These are phyloP conservation scores for Chenopodium suecicum DNA, from an alignment of 148 eudicot species.

Conservation along the genomic window DNA sequence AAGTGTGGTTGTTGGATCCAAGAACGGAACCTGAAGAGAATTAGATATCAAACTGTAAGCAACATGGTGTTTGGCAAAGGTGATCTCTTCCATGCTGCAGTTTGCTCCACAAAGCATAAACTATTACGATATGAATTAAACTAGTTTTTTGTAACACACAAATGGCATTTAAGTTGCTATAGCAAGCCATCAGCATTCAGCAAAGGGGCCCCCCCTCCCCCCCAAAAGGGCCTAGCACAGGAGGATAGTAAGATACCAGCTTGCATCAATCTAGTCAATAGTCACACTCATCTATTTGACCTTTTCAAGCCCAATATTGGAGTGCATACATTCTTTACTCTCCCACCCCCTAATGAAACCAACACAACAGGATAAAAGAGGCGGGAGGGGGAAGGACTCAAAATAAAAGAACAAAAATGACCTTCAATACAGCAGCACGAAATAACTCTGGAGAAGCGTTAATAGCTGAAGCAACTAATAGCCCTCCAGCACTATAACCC, in stretches of 20 bases:
- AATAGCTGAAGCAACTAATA: slow-evolving; percentile 87
- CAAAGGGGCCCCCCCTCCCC: too few relatives aligned
- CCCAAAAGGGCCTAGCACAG: too few relatives aligned
- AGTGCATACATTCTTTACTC: neutral
- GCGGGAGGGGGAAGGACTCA: neutral
- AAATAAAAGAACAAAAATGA: slow-evolving; percentile 19
- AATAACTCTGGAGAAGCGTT: slow-evolving; percentile 72
- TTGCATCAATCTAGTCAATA: too few relatives aligned
- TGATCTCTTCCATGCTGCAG: neutral
- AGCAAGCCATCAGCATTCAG: neutral
- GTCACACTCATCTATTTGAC: too few relatives aligned
- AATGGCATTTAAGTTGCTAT: neutral
- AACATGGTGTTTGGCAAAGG: neutral
- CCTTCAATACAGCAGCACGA: slow-evolving; percentile 89
- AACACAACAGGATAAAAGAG: neutral
- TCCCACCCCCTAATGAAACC: neutral
- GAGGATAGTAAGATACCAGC: too few relatives aligned
- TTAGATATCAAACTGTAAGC: slow-evolving; percentile 1
- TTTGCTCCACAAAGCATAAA: neutral
- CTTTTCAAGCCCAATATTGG: too few relatives aligned
- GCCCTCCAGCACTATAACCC: slow-evolving; percentile 98
- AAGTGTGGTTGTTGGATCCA: slow-evolving; percentile 86
- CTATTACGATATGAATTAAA: neutral
- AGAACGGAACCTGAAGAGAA: slow-evolving; percentile 72
- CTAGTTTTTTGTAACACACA: neutral